phyloP scores from a whole-genome alignment of 192 early-diverging fungal genomes.

The Coemansia sp. region DNA sequence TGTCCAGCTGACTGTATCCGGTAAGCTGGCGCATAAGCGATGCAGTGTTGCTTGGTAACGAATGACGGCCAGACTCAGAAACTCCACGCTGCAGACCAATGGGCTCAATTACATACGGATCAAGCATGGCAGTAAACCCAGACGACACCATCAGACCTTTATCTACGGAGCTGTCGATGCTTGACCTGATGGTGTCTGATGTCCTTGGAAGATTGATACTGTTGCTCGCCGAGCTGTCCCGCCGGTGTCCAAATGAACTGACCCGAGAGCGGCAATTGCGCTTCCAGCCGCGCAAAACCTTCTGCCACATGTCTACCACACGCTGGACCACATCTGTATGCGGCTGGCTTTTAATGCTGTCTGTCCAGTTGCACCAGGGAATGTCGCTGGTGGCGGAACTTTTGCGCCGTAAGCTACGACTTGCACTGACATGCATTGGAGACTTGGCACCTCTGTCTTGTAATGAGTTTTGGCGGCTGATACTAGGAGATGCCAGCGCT shows the following conservation, averaged over 20 bases:
- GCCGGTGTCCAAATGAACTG: conserved; percentile 1
- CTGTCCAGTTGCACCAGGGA: conserved; percentile 33
- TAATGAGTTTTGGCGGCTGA: not conserved
- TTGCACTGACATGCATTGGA: not conserved
- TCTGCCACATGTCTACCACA: conserved; percentile 29
- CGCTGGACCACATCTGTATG: conserved; percentile 11
- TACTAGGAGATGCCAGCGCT: too few species aligned
- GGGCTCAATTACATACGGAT: conserved; percentile 22
- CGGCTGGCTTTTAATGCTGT: conserved; percentile 4
- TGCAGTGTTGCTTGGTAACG: conserved; percentile 6
- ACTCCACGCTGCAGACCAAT: conserved; percentile 35
- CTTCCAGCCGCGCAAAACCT: conserved; percentile 17
- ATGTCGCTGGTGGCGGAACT: not conserved
- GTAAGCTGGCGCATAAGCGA: conserved; percentile 23
- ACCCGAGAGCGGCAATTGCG: conserved; percentile 8
- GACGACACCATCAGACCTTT: too few species aligned
- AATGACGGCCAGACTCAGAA: conserved; percentile 39
- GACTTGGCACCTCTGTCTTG: not conserved
- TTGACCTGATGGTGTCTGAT: not conserved
- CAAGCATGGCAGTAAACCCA: conserved; percentile 3
- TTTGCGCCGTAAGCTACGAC: not conserved
- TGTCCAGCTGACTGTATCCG: conserved; percentile 6
- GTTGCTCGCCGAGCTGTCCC: conserved; percentile 19
- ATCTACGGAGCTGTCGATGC: too few species aligned
- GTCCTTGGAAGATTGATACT: conserved; percentile 3